phyloP scores from a whole-genome alignment of 73 alveolate species.

The Paramecium octaurelia region DNA sequence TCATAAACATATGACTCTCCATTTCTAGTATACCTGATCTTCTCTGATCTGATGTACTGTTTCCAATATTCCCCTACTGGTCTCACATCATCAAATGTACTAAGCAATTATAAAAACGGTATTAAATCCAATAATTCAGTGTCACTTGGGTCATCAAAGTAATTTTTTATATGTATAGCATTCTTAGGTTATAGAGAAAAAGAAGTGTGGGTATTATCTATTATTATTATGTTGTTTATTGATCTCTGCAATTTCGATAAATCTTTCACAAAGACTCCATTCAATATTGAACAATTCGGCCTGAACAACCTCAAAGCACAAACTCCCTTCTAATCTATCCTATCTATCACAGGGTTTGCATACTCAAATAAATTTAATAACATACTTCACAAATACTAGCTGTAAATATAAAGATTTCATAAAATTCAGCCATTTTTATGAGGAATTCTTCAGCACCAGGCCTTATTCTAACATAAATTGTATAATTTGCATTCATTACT shows the following conservation, averaged over 20 bases:
- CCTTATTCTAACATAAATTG: constrained; percentile 56
- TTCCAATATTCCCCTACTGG: constrained; percentile 10
- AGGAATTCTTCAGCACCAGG: constrained; percentile 67
- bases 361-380: constrained; percentile 56
- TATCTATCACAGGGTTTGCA: constrained; percentile 90
- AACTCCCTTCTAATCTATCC: constrained; percentile 68
- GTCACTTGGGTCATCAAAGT: constrained; percentile 59
- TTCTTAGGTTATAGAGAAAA: constrained; percentile 53
- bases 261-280: constrained; percentile 87
- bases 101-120: constrained; percentile 43
- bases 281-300: constrained; percentile 80
- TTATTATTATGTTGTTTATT: constrained; percentile 76
- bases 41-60: neutral
- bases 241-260: constrained; percentile 71
- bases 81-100: constrained; percentile 27
- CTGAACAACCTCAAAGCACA: constrained; percentile 78
- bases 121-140: constrained; percentile 52
- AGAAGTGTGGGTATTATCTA: constrained; percentile 64
- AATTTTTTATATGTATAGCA: constrained; percentile 53
- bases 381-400: constrained; percentile 43
- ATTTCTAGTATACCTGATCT: neutral
- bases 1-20: neutral
- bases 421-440: constrained; percentile 51
- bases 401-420: constrained; percentile 64
- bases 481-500: constrained; percentile 45